These are phyloP conservation scores for Pisolithus microcarpus DNA, from an alignment of 768 basidiomycete species.

Conservation along the genomic window DNA sequence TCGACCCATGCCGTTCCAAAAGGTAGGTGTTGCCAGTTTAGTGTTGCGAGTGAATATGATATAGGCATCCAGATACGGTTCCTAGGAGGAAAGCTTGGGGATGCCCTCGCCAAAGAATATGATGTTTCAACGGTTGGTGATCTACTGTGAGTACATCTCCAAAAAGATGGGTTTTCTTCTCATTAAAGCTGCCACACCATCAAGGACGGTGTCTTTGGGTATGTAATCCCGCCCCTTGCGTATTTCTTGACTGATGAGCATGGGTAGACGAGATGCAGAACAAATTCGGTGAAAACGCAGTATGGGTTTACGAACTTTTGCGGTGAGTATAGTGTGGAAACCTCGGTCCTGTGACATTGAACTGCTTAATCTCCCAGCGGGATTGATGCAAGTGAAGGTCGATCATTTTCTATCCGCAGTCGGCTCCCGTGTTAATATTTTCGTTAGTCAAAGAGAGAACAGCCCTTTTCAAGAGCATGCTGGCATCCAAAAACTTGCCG, in stretches of 20 bases:
- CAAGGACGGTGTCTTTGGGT: slow-evolving; percentile 57
- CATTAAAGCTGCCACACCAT: neutral
- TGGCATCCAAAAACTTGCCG: slow-evolving; percentile 91
- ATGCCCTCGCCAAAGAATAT: slow-evolving; percentile 79
- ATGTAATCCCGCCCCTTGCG: slow-evolving; percentile 6
- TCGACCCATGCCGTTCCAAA: slow-evolving; percentile 79
- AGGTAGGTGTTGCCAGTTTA: slow-evolving; percentile 36
- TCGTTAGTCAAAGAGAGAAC: slow-evolving; percentile 78
- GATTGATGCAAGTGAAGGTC: slow-evolving; percentile 85
- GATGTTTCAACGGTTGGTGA: slow-evolving; percentile 88
- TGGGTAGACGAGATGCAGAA: slow-evolving; percentile 65
- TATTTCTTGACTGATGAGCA: neutral
- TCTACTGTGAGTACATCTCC: slow-evolving; percentile 55
- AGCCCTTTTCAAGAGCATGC: slow-evolving; percentile 81
- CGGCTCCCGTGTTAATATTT: neutral
- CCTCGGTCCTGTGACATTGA: neutral
- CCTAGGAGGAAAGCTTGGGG: slow-evolving; percentile 90
- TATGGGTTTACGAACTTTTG: slow-evolving; percentile 91
- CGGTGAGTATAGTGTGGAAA: slow-evolving; percentile 42
- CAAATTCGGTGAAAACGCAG: slow-evolving; percentile 72
- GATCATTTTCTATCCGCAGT: neutral
- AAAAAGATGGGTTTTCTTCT: slow-evolving; percentile 1
- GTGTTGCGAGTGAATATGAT: neutral
- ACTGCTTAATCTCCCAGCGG: slow-evolving; percentile 41
- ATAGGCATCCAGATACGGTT: slow-evolving; percentile 66